Evolutionary conservation across 345 rosid species (phyloP).

Genomic region (Hibiscus mutabilis): DNA sequence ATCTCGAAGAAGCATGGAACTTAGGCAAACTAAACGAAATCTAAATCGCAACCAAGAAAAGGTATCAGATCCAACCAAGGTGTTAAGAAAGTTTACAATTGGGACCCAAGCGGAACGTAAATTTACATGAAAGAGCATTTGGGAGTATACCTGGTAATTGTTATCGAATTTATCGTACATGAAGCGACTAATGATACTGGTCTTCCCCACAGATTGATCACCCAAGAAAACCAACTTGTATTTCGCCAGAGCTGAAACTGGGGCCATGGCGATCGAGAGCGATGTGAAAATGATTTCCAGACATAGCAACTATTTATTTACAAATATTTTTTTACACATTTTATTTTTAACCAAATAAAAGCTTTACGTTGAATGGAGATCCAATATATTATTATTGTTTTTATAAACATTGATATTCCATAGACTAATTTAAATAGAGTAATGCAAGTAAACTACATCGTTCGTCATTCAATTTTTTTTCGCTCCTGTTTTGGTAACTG

Average conservation of each 20-base stretch:
- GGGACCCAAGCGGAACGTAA: background rate
- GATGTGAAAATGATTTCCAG: background rate
- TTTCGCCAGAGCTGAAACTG: constrained; percentile 86
- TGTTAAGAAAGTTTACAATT: no score
- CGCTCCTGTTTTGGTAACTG: no score
- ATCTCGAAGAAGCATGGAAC: background rate
- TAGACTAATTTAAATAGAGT: no score
- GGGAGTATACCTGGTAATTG: constrained; percentile 64
- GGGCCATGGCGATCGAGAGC: constrained; percentile 41
- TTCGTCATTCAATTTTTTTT: no score
- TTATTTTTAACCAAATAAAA: no score
- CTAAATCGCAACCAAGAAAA: background rate
- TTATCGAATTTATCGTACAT: constrained; percentile 95
- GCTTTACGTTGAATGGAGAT: no score
- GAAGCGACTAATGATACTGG: constrained; percentile 91
- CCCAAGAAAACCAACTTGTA: constrained; percentile 94
- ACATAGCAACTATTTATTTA: background rate
- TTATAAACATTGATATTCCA: no score
- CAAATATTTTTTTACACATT: background rate
- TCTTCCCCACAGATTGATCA: constrained; percentile 92
- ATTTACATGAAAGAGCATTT: background rate
- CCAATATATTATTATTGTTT: no score
- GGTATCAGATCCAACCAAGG: background rate
- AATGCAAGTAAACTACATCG: no score
- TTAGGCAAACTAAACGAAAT: background rate